These are phyloP conservation scores for Vigna hirtella DNA, from an alignment of 306 rosid genomes.

Conservation along the genomic window DNA sequence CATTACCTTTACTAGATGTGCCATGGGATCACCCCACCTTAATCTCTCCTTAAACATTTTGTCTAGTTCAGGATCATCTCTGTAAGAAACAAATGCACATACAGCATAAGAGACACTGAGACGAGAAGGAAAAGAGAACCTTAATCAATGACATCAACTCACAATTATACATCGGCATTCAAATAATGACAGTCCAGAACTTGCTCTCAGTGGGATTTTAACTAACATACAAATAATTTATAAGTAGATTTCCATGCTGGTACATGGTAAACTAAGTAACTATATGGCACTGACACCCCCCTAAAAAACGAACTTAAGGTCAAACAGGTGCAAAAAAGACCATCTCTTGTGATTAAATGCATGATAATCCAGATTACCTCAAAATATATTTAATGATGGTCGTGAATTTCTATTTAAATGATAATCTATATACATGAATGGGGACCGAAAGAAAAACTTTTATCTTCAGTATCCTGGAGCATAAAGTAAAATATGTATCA, in stretches of 20 bases:
- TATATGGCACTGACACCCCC: not conserved
- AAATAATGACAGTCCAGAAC: not conserved
- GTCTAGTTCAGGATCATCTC: constrained; percentile 94
- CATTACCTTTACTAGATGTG: constrained; percentile 88
- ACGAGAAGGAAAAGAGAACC: constrained; percentile 9
- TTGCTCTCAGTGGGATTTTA: not conserved
- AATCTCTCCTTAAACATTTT: constrained; percentile 67
- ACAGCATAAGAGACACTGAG: not conserved
- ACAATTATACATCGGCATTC: constrained; percentile 14
- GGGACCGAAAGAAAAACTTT: not conserved
- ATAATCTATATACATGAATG: not conserved
- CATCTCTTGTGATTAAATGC: not conserved
- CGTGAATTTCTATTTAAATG: not conserved
- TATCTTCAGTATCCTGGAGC: not conserved
- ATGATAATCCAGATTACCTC: constrained; percentile 1
- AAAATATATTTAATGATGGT: not conserved
- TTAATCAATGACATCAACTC: constrained; percentile 31
- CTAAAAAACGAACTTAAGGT: not conserved
- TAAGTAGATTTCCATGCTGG: not conserved
- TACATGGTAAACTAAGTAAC: not conserved
- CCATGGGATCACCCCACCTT: constrained; percentile 99
- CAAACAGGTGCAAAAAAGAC: not conserved
- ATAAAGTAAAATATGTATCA: not conserved
- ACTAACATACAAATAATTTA: constrained; percentile 22
- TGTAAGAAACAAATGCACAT: constrained; percentile 47